Percentiles rank a stretch among this genome's conserved stretches.
Evolutionary conservation across 2,329 filamentous ascomycete genomes (phyloP).

Genomic region (Calonectria hongkongensis): DNA sequence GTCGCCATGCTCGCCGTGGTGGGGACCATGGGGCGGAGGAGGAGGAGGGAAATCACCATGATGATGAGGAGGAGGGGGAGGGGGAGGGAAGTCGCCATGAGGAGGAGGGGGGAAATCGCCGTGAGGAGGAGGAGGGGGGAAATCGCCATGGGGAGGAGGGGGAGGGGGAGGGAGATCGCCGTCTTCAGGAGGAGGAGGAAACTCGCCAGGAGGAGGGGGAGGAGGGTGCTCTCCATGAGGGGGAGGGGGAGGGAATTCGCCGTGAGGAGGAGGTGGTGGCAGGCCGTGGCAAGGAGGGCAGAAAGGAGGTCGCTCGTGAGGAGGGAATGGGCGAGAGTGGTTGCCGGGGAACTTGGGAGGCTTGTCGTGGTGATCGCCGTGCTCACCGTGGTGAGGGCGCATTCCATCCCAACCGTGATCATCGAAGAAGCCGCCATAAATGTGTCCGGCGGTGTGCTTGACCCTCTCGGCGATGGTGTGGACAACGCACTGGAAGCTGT

Average conservation of each 20-base stretch:
- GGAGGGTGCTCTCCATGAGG: slow-evolving; percentile 25
- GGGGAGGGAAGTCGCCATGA: slow-evolving; percentile 31
- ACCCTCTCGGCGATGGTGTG: slow-evolving; percentile 62
- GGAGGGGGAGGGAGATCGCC: not conserved
- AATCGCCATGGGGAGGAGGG: slow-evolving; percentile 41
- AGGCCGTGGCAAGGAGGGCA: slow-evolving; percentile 32
- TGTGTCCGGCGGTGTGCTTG: slow-evolving; percentile 54
- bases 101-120: slow-evolving; percentile 21
- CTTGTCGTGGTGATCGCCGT: slow-evolving; percentile 16
- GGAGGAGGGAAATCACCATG: slow-evolving; percentile 35
- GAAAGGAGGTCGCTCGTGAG: slow-evolving; percentile 30
- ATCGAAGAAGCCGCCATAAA: slow-evolving; percentile 47
- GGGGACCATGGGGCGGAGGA: slow-evolving; percentile 48
- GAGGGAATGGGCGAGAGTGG: slow-evolving; percentile 30
- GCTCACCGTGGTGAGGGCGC: slow-evolving; percentile 27
- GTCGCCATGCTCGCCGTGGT: slow-evolving; percentile 48
- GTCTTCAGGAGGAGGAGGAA: slow-evolving; percentile 13
- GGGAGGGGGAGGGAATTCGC: slow-evolving; percentile 33
- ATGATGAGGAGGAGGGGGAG: slow-evolving; percentile 37
- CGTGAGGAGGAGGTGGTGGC: slow-evolving; percentile 39
- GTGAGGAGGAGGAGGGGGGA: slow-evolving; percentile 31
- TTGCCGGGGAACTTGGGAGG: slow-evolving; percentile 37
- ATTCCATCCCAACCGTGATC: slow-evolving; percentile 14
- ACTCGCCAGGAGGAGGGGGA: slow-evolving; percentile 2
- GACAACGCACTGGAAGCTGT: slow-evolving; percentile 62